Conservation (phyloP, 495 filamentous ascomycete species). For the Talaromyces proteolyticus region DNA sequence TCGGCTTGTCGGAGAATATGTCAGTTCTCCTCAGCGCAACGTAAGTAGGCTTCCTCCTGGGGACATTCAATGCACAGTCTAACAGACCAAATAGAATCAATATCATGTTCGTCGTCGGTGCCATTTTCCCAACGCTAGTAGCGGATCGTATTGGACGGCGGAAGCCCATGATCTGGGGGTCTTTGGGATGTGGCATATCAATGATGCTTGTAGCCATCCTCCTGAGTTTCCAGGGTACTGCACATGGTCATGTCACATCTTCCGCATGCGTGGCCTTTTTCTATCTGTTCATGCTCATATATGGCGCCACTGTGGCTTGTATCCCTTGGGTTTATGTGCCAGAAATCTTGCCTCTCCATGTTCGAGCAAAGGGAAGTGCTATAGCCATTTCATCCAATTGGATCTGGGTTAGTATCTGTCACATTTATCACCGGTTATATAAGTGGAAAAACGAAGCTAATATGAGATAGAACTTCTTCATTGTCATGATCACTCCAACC, state of each 20-base stretch:
- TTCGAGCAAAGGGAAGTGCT: constrained; percentile 35
- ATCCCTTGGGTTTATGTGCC: constrained; percentile 42
- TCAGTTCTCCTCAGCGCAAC: too few relatives aligned
- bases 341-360: constrained; percentile 38
- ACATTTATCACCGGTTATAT: too few relatives aligned
- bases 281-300: constrained; percentile 45
- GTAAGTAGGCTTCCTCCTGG: too few relatives aligned
- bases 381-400: constrained; percentile 35
- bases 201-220: constrained; percentile 49
- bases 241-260: constrained; percentile 20
- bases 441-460: neutral
- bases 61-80: too few relatives aligned
- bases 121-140: constrained; percentile 32
- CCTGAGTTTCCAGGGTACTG: constrained; percentile 25
- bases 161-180: constrained; percentile 53
- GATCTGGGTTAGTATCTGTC: too few relatives aligned
- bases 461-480: constrained; percentile 43
- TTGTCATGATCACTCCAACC: constrained; percentile 55
- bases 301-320: constrained; percentile 41
- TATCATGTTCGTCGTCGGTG: constrained; percentile 34
- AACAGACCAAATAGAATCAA: too few relatives aligned
- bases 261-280: constrained; percentile 40
- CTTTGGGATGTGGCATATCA: constrained; percentile 38
- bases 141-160: constrained; percentile 52
- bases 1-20: constrained; percentile 50